phyloP scores from a whole-genome alignment of 352 stramenopile genomes.

The Pseudoperonospora humuli region DNA sequence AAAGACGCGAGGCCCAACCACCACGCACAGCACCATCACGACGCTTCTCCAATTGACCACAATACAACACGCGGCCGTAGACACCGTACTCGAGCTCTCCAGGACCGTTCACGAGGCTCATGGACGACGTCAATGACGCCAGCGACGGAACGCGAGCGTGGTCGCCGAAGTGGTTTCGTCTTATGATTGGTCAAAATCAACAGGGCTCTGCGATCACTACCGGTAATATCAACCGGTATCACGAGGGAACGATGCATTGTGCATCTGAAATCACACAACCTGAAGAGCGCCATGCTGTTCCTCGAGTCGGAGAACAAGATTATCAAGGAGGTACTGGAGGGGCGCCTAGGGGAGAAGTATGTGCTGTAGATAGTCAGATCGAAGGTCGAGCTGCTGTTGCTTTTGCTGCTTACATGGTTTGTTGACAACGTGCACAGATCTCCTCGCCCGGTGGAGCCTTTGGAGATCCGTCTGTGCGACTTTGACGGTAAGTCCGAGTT shows the following conservation, averaged over 20 bases:
- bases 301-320: slow-evolving; percentile 86
- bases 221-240: neutral
- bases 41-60: slow-evolving; percentile 66
- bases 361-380: slow-evolving; percentile 14
- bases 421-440: slow-evolving; percentile 34
- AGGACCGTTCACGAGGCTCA: slow-evolving; percentile 5
- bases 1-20: slow-evolving; percentile 70
- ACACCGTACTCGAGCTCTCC: slow-evolving; percentile 53
- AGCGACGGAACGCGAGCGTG: slow-evolving; percentile 23
- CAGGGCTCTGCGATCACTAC: neutral
- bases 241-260: slow-evolving; percentile 1
- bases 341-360: slow-evolving; percentile 60
- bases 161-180: neutral
- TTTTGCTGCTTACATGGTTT: neutral
- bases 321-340: slow-evolving; percentile 75
- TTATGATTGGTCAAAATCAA: slow-evolving; percentile 10
- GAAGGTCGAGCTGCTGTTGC: neutral
- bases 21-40: slow-evolving; percentile 65
- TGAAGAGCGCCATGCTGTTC: slow-evolving; percentile 54
- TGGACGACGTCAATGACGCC: slow-evolving; percentile 14
- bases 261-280: neutral
- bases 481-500: slow-evolving; percentile 56
- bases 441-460: slow-evolving; percentile 57
- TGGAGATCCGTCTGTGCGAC: slow-evolving; percentile 76
- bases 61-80: slow-evolving; percentile 68